Evolutionary conservation across 225 moss, liverwort and hornwort genomes (phyloP), one percentile per base, ranked within the genome.

Genomic region (Climacium dendroides): DNA sequence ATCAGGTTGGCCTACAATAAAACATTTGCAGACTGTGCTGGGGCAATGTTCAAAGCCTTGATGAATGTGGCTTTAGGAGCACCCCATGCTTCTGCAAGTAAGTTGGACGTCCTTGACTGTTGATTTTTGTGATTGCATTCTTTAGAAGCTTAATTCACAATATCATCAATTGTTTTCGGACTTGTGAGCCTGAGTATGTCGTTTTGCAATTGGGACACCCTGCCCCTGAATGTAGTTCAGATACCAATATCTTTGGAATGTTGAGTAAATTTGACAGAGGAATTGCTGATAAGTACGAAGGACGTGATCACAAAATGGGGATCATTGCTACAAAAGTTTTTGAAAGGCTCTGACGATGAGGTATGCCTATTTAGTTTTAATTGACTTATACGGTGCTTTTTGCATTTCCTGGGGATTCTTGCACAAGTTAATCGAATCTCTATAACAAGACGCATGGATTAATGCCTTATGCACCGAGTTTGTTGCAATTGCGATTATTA

Each of bases 321-420:
- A 41, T 85, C 95, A n/a, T 89, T 99, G 89, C 92, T 99, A 41
- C 91, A 59, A 62, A 93, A 92, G 83, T 99, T 95, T 91, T 75
- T 99, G 85, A 95, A 97, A 87, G 95, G 95, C 84, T 95, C 96
- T 69, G 99, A 99, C 67, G 97, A 99, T 83, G 96, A 97, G 94
- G 99, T 99, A 93, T 85, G 88, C 28, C 53, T 48, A 43, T 63
- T 48, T 74, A 15, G 23, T 64, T 78, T 45, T 35, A 60, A n/a
- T 64, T 69, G 83, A 85, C 57, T 39, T 18, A 34, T 17, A 70
- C 41, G 52, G 43, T 73, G 52, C 16, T 12, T n/a, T 65, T 60
- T 24, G 17, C 43, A 13, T 57, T 77, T 78, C 34, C 47, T 70
- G 24, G 67, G 43, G 32, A 43, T 80, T 86, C 59, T 77, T 60